Base-by-base conservation (phyloP, 352 stramenopile genomes). In the Pythium pyrilobum region DNA sequence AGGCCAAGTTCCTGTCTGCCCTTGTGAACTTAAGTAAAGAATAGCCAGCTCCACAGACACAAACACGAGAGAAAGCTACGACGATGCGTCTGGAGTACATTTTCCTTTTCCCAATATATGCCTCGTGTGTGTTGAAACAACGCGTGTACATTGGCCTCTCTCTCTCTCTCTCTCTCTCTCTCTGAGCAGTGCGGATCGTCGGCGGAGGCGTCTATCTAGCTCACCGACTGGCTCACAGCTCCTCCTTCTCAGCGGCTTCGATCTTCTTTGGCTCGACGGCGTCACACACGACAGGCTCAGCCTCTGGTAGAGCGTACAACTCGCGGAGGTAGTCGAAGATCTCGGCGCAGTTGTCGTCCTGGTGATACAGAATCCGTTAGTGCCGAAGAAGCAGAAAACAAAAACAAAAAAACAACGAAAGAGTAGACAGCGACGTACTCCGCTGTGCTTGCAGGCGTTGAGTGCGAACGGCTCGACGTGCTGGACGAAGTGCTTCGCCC, bases 1-100 rank as follows among this genome's bases (percentile, higher is more conserved):
- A 93, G 57, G 83, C 83, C 59, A 93, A 93, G 74, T 89, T 93
- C 56, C 64, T 93, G 33, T 91, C 82, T 37, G 76, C 78, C 5
- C 71, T 93, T 5, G 82, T 93, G 34, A 85, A 71, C 39, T 54
- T 89, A 64, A 88, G 75, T 69, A 88, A 86, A 73, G 54, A 75
- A 62, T 88, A 83, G 62, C 31, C 10, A n/a, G n/a, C 25, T 11
- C 6, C 32, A 37, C 32, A n/a, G n/a, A 47, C 36, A 40, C 28
- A 47, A 27, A 56, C 39, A 56, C 4, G 49, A 48, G 24, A n/a
- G 43, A 24, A 25, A 40, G 7, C 16, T 34, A 24, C 53, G 23
- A 46, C 7, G 34, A 52, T 34, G 45, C 39, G 49, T 41, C 41
- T 37, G 41, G 31, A 51, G 37, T 54, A 49, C 33, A 36, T 55